Conservation (phyloP, 441 rosid genomes). For the Gossypium schwendimanii region DNA sequence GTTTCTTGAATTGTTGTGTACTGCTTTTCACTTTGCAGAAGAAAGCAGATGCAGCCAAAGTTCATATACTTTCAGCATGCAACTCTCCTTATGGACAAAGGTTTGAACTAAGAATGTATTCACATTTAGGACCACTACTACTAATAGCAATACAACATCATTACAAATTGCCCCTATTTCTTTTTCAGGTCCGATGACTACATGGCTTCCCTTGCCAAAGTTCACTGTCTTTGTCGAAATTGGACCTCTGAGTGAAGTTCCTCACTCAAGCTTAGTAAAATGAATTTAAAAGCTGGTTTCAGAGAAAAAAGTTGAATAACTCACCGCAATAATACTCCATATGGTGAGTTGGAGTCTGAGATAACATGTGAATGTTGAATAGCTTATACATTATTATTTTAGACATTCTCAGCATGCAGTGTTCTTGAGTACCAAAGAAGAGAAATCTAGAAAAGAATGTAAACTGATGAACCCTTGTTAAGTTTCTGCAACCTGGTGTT, state of each 20-base stretch:
- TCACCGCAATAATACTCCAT: not conserved
- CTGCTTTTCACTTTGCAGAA: slow-evolving; percentile 36
- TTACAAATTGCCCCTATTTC: not conserved
- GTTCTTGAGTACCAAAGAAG: not conserved
- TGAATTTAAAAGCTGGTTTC: not conserved
- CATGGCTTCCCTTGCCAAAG: slow-evolving; percentile 76
- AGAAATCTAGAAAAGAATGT: not conserved
- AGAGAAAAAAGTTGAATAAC: not conserved
- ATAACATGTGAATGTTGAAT: not conserved
- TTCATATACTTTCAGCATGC: slow-evolving; percentile 51
- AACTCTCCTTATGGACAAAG: slow-evolving; percentile 69
- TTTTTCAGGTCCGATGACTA: slow-evolving; percentile 68
- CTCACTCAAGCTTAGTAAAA: not conserved
- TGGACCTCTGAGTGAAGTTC: slow-evolving; percentile 40
- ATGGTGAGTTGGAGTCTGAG: not conserved
- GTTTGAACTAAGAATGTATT: slow-evolving; percentile 26
- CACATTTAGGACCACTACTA: not conserved
- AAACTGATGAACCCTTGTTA: not conserved
- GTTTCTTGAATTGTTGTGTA: not conserved
- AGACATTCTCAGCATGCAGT: not conserved
- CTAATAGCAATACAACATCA: slow-evolving; percentile 3
- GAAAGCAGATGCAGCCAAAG: slow-evolving; percentile 59
- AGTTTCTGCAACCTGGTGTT: not conserved
- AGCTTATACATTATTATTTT: not conserved
- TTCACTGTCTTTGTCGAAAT: slow-evolving; percentile 55